These are phyloP conservation scores for Macadamia tetraphylla DNA, from an alignment of 164 flowering plant genomes.

Conservation along the genomic window DNA sequence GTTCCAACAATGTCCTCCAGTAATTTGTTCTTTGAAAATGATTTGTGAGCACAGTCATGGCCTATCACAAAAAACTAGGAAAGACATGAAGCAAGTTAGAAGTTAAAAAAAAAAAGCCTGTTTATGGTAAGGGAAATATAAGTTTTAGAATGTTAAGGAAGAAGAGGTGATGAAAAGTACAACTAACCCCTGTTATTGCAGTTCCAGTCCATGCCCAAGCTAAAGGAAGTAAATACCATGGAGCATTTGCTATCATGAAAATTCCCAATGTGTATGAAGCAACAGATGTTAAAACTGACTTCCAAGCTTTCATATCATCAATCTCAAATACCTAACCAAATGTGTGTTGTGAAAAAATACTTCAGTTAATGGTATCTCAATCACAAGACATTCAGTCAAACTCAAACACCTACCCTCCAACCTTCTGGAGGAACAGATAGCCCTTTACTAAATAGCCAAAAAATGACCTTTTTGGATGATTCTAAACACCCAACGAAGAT, in stretches of 20 bases:
- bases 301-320: constrained; percentile 80
- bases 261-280: constrained; percentile 79
- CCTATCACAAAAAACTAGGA: constrained; percentile 90
- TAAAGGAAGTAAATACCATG: constrained; percentile 97
- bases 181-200: constrained; percentile 85
- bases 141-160: neutral
- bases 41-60: constrained; percentile 97
- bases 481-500: neutral
- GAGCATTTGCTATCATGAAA: constrained; percentile 77
- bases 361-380: neutral
- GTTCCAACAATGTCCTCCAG: constrained; percentile 96
- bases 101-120: neutral
- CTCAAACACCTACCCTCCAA: neutral
- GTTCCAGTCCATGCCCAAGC: constrained; percentile 99
- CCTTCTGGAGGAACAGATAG: neutral
- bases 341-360: neutral
- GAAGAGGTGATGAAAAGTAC: neutral
- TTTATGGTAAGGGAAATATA: neutral
- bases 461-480: neutral
- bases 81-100: constrained; percentile 2
- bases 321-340: constrained; percentile 72
- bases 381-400: neutral
- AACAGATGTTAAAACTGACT: constrained; percentile 59
- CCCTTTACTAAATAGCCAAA: neutral
- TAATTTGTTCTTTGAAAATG: constrained; percentile 89